Conservation (phyloP, 208 protist species). For the Leishmania guyanensis region DNA sequence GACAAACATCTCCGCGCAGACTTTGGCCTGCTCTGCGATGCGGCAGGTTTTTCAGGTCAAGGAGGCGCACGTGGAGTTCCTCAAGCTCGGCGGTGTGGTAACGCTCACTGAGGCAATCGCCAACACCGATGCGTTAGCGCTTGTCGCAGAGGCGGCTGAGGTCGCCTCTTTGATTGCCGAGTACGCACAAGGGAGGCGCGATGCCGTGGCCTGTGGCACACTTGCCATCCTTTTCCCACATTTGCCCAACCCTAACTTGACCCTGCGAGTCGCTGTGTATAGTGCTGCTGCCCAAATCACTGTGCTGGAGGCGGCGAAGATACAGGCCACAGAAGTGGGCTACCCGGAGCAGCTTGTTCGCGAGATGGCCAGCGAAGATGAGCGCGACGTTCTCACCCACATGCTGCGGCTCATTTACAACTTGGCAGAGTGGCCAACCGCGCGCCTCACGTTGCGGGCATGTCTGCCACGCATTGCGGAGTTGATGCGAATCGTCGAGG, state of each 20-base stretch:
- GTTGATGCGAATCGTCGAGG: conserved; percentile 40
- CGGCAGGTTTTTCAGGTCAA: conserved; percentile 69
- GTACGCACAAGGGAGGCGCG: conserved; percentile 58
- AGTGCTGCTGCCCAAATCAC: conserved; percentile 76
- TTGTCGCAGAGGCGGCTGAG: conserved; percentile 66
- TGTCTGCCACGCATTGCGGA: conserved; percentile 48
- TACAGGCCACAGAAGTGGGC: conserved; percentile 60
- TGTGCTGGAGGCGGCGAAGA: conserved; percentile 73
- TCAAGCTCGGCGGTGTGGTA: conserved; percentile 41
- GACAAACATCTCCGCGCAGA: conserved; percentile 40
- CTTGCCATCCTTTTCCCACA: conserved; percentile 49
- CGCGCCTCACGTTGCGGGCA: conserved; percentile 41
- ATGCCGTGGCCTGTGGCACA: conserved; percentile 49
- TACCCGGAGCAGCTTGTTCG: conserved; percentile 34
- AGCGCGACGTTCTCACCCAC: conserved; percentile 83
- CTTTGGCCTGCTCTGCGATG: conserved; percentile 62
- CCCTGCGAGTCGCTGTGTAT: conserved; percentile 64
- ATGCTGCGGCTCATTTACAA: conserved; percentile 63
- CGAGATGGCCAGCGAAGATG: conserved; percentile 61
- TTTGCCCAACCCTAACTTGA: conserved; percentile 64
- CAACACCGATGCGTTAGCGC: conserved; percentile 42
- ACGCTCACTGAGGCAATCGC: conserved; percentile 47
- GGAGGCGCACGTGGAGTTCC: conserved; percentile 69
- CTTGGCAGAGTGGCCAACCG: conserved; percentile 69
- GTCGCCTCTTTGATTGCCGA: conserved; percentile 55